A percentile compares a stretch with the other conserved stretches of the same genome.
These are phyloP conservation scores for Madurella mycetomatis DNA, from an alignment of 2,329 filamentous ascomycete species.

Conservation along the genomic window DNA sequence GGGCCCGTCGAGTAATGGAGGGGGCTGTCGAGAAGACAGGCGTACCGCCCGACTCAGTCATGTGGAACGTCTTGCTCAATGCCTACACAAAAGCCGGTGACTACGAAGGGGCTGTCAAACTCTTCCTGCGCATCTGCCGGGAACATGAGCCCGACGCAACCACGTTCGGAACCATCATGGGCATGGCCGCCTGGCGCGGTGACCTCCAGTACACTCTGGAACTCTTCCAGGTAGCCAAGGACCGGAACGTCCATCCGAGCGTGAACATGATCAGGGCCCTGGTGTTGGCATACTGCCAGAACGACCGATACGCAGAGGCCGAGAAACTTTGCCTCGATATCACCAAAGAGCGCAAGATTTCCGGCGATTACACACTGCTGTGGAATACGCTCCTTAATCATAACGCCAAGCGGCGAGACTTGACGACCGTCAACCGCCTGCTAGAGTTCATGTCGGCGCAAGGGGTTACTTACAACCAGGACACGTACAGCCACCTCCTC, in stretches of 20 bases:
- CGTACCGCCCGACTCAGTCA: conserved; percentile 52
- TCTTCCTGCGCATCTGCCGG: conserved; percentile 57
- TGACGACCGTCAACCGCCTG: conserved; percentile 45
- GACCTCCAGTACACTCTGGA: conserved; percentile 66
- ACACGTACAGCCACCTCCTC: conserved; percentile 49
- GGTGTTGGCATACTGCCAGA: conserved; percentile 63
- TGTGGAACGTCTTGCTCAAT: conserved; percentile 75
- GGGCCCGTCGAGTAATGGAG: conserved; percentile 58
- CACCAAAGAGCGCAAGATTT: conserved; percentile 45
- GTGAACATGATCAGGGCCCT: conserved; percentile 59
- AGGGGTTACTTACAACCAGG: conserved; percentile 43
- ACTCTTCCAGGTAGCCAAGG: conserved; percentile 59
- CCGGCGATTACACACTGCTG: conserved; percentile 52
- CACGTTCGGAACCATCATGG: conserved; percentile 71
- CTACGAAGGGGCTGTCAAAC: conserved; percentile 58
- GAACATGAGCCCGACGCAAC: conserved; percentile 52
- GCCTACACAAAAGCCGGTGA: conserved; percentile 64
- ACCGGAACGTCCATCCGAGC: conserved; percentile 46
- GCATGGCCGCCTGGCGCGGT: conserved; percentile 64
- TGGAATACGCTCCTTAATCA: conserved; percentile 77
- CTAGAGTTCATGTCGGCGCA: conserved; percentile 46
- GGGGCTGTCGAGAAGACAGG: conserved; percentile 51
- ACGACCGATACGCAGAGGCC: conserved; percentile 51
- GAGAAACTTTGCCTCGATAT: conserved; percentile 56
- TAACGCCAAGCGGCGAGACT: conserved; percentile 58